phyloP scores from a whole-genome alignment of 305 asterid species.

The Fraxinus dipetala region DNA sequence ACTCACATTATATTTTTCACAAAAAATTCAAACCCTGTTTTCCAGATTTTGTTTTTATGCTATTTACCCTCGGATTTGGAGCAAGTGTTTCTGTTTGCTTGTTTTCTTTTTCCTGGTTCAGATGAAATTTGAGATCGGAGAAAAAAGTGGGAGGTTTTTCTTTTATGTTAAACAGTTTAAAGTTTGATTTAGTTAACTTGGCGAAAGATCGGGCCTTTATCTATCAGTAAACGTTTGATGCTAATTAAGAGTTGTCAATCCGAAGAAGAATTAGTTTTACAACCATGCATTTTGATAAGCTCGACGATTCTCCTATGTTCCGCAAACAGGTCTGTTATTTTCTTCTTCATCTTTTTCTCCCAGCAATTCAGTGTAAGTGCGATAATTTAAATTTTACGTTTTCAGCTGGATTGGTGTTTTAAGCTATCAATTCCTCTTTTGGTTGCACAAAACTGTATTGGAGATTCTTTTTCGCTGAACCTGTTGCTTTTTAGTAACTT shows the following conservation, averaged over 20 bases:
- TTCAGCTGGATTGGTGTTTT: slow-evolving; percentile 16
- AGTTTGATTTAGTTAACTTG: slow-evolving; percentile 6
- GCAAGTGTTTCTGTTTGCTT: slow-evolving; percentile 10
- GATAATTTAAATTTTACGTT: background rate
- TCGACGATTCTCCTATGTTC: slow-evolving; percentile 99
- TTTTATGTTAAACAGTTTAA: slow-evolving; percentile 17
- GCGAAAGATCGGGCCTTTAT: slow-evolving; percentile 38
- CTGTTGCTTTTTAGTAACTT: slow-evolving; percentile 18
- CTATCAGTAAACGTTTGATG: slow-evolving; percentile 35
- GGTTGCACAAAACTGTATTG: slow-evolving; percentile 8
- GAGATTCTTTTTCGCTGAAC: background rate
- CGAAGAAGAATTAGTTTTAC: slow-evolving; percentile 30
- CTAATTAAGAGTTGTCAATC: slow-evolving; percentile 24
- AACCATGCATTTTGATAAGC: slow-evolving; percentile 94
- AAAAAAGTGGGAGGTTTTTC: slow-evolving; percentile 29
- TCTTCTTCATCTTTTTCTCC: slow-evolving; percentile 2
- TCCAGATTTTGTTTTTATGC: background rate
- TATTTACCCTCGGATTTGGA: slow-evolving; percentile 31
- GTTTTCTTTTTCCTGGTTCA: slow-evolving; percentile 16
- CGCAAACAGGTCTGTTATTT: slow-evolving; percentile 77
- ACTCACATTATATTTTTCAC: slow-evolving; percentile 30
- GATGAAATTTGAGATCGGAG: slow-evolving; percentile 39
- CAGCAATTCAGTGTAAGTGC: slow-evolving; percentile 12
- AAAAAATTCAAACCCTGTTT: slow-evolving; percentile 18
- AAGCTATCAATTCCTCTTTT: background rate